phyloP scores from a whole-genome alignment of 2,329 filamentous ascomycete species.

The Ascochyta lentis region DNA sequence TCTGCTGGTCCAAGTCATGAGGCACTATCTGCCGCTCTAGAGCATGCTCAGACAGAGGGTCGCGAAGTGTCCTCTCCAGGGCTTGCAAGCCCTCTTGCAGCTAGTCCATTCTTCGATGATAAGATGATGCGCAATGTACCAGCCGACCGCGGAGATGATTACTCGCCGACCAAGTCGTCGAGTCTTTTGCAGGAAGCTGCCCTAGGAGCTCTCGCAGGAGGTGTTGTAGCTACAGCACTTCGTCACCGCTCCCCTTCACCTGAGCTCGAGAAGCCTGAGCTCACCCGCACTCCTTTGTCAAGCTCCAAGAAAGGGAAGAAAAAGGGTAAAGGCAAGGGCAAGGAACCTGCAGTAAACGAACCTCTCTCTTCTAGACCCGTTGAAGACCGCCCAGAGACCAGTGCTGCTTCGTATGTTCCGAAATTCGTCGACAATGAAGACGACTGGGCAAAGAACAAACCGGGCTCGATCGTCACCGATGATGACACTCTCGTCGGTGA shows the following conservation, averaged over 20 bases:
- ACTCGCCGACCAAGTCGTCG: conserved; percentile 30
- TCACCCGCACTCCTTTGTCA: not conserved
- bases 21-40: conserved; percentile 33
- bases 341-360: conserved; percentile 28
- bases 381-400: conserved; percentile 12
- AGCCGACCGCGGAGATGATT: conserved; percentile 17
- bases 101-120: conserved; percentile 36
- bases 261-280: not conserved
- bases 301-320: not conserved
- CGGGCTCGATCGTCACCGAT: conserved; percentile 36
- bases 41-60: conserved; percentile 23
- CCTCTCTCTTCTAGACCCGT: conserved; percentile 3
- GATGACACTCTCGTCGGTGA: conserved; percentile 44
- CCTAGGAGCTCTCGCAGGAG: conserved; percentile 36
- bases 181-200: conserved; percentile 38
- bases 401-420: conserved; percentile 27
- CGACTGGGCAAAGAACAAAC: conserved; percentile 36
- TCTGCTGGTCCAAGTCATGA: conserved; percentile 27
- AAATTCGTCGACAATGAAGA: conserved; percentile 42
- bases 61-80: conserved; percentile 16
- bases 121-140: conserved; percentile 27
- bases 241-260: not conserved
- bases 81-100: conserved; percentile 27
- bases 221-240: conserved; percentile 24
- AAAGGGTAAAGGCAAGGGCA: conserved; percentile 9